A percentile compares a stretch with the other conserved stretches of the same genome.
Evolutionary conservation across 257 asterid genomes (phyloP).

Genomic region (Vinca minor): DNA sequence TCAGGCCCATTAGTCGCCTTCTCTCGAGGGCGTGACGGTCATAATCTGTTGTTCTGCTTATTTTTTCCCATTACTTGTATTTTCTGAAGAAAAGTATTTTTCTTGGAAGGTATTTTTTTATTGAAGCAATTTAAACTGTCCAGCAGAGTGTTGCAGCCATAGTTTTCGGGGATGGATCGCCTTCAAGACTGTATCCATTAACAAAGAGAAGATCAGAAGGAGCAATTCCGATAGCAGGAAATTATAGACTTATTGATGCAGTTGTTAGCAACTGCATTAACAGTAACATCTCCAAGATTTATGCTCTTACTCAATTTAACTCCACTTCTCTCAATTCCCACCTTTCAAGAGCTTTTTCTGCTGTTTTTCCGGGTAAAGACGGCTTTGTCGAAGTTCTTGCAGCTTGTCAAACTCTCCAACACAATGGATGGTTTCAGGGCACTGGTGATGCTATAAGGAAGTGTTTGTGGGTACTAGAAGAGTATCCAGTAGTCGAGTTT

Average conservation of each 20-base stretch:
- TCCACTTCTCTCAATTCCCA: slow-evolving; percentile 84
- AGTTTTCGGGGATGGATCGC: slow-evolving; percentile 74
- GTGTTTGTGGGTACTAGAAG: slow-evolving; percentile 73
- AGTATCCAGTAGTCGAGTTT: slow-evolving; percentile 46
- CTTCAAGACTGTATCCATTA: slow-evolving; percentile 61
- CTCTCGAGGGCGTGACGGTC: too few relatives aligned
- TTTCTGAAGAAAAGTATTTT: too few relatives aligned
- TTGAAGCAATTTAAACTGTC: slow-evolving; percentile 24
- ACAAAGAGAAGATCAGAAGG: slow-evolving; percentile 76
- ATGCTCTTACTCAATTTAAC: slow-evolving; percentile 81
- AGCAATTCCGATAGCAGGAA: slow-evolving; percentile 85
- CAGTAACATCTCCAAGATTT: slow-evolving; percentile 67
- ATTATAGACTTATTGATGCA: slow-evolving; percentile 66
- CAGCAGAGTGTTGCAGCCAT: slow-evolving; percentile 98
- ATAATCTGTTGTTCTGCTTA: too few relatives aligned
- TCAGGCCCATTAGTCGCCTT: too few relatives aligned
- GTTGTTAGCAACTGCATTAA: slow-evolving; percentile 91
- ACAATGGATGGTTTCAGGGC: slow-evolving; percentile 71
- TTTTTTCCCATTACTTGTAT: too few relatives aligned
- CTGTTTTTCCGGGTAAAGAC: slow-evolving; percentile 43
- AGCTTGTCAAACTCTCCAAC: slow-evolving; percentile 72
- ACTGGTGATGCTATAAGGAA: slow-evolving; percentile 77
- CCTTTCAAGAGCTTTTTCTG: slow-evolving; percentile 72
- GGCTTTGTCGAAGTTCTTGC: slow-evolving; percentile 79
- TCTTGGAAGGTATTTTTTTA: not conserved